Evolutionary conservation across 129 eudicot genomes (phyloP).

Genomic region (Ambrosia trifida): DNA sequence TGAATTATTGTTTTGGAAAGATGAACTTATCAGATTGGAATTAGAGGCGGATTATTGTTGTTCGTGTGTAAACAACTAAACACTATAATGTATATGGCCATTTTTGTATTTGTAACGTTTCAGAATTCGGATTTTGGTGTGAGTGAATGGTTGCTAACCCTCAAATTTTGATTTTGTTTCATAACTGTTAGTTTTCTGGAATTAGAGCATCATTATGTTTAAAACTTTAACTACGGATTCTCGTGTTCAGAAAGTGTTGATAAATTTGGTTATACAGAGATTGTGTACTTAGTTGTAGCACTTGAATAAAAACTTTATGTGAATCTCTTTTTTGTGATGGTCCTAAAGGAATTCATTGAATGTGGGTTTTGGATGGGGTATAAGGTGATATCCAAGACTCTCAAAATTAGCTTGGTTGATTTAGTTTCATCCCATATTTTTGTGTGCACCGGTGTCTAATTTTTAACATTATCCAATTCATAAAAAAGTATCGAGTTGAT

Average conservation of each 20-base stretch:
- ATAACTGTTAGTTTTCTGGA: neutral
- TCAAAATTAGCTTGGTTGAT: neutral
- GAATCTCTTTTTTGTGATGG: neutral
- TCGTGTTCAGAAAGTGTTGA: neutral
- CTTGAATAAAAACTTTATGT: neutral
- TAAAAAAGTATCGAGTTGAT: neutral
- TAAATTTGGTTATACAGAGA: conserved; percentile 3
- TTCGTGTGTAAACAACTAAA: neutral
- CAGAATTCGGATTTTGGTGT: neutral
- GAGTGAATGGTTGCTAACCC: neutral
- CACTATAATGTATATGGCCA: neutral
- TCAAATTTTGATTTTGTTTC: conserved; percentile 12
- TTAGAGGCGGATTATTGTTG: conserved; percentile 3
- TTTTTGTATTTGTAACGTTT: conserved; percentile 4
- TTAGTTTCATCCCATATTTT: neutral
- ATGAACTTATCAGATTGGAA: neutral
- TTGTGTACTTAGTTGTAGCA: neutral
- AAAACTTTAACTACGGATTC: neutral
- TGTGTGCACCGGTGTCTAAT: neutral
- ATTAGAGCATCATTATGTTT: neutral
- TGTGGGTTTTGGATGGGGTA: neutral
- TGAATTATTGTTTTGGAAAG: neutral
- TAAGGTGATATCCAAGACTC: neutral
- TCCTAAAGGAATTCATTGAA: neutral
- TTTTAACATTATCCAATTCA: neutral